These are phyloP conservation scores for Starmera amethionina DNA, from an alignment of 805 yeast genomes.

Conservation along the genomic window DNA sequence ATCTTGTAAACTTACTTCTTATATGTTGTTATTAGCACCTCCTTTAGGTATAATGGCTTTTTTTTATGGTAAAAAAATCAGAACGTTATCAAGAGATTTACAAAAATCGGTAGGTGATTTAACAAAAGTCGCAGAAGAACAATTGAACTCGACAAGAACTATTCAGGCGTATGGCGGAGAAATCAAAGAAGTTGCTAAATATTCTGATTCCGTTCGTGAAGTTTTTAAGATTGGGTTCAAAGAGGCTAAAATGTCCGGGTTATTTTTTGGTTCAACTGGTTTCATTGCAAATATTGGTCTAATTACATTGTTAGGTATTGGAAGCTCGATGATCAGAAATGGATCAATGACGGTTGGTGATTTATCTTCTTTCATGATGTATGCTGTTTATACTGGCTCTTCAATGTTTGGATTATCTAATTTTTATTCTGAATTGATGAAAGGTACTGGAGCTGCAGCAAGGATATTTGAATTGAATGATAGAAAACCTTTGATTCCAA, in stretches of 20 bases:
- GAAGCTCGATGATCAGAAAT: constrained; percentile 68
- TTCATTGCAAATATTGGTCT: constrained; percentile 76
- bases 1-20: constrained; percentile 71
- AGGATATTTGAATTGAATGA: constrained; percentile 82
- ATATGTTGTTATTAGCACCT: constrained; percentile 75
- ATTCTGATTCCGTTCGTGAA: constrained; percentile 59
- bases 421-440: constrained; percentile 91
- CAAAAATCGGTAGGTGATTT: constrained; percentile 80
- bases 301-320: constrained; percentile 67
- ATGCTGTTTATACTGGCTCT: constrained; percentile 89
- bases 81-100: constrained; percentile 60
- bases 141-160: constrained; percentile 73
- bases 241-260: constrained; percentile 74
- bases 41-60: constrained; percentile 73
- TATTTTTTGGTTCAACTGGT: constrained; percentile 71
- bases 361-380: constrained; percentile 87
- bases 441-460: constrained; percentile 94
- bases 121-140: constrained; percentile 89
- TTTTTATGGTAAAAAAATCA: constrained; percentile 72
- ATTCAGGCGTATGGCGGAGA: constrained; percentile 91
- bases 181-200: constrained; percentile 61
- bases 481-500: constrained; percentile 60
- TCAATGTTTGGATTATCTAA: constrained; percentile 86
- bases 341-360: constrained; percentile 84
- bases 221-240: constrained; percentile 59